phyloP scores from a whole-genome alignment of 768 basidiomycete genomes.

The Harrya chromipes region DNA sequence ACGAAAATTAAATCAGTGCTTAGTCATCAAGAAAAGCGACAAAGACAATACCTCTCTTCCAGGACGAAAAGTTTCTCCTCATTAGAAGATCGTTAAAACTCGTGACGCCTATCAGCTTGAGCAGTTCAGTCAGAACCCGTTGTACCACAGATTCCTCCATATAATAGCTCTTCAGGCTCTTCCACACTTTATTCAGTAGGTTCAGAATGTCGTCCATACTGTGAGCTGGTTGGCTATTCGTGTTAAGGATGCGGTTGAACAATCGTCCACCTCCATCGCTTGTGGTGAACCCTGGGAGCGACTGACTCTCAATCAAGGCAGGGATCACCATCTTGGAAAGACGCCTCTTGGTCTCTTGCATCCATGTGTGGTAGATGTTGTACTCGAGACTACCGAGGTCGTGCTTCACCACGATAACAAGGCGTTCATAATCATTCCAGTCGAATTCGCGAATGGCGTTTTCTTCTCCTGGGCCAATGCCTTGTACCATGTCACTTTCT shows the following conservation, averaged over 20 bases:
- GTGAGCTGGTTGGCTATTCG: conserved; percentile 84
- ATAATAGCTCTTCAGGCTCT: conserved; percentile 96
- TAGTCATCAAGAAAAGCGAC: not conserved
- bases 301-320: conserved; percentile 97
- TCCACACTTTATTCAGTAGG: conserved; percentile 96
- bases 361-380: conserved; percentile 99
- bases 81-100: conserved; percentile 98
- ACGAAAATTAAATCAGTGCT: not conserved
- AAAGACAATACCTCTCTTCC: conserved; percentile 84
- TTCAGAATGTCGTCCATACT: conserved; percentile 99
- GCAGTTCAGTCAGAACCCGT: conserved; percentile 90
- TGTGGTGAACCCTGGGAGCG: conserved; percentile 95
- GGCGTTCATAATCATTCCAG: conserved; percentile 94
- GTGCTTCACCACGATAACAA: conserved; percentile 98
- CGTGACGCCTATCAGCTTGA: conserved; percentile 93
- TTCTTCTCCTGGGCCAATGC: conserved; percentile 95
- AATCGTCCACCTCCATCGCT: conserved; percentile 90
- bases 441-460: conserved; percentile 89
- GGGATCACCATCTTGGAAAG: conserved; percentile 98
- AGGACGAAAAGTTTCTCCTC: conserved; percentile 98
- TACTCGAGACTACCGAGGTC: conserved; percentile 98
- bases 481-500: conserved; percentile 98
- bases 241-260: conserved; percentile 88
- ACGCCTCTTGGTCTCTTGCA: conserved; percentile 96
- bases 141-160: conserved; percentile 97